phyloP scores from a whole-genome alignment of 768 basidiomycete genomes.

The Phlegmacium glaucopus region DNA sequence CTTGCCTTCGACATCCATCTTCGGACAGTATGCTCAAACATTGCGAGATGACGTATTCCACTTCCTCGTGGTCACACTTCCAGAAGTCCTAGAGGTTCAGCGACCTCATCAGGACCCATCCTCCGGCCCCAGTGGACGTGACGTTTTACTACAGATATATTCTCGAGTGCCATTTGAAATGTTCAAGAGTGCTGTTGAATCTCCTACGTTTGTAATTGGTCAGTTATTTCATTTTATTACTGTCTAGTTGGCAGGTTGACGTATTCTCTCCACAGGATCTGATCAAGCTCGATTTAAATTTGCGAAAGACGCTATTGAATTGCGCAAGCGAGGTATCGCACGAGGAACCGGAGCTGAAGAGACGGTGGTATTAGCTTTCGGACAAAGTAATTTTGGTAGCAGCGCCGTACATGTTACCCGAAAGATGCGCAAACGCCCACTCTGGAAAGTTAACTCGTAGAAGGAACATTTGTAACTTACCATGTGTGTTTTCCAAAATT shows the following conservation, averaged over 20 bases:
- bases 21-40: constrained; percentile 74
- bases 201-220: constrained; percentile 80
- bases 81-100: constrained; percentile 57
- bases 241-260: constrained; percentile 11
- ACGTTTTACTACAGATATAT: constrained; percentile 71
- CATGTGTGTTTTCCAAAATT: neutral
- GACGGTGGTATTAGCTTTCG: constrained; percentile 90
- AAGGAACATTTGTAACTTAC: constrained; percentile 1
- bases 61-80: constrained; percentile 73
- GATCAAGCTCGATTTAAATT: constrained; percentile 90
- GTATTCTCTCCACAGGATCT: constrained; percentile 47
- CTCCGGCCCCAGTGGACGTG: constrained; percentile 52
- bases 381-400: constrained; percentile 60
- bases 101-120: constrained; percentile 34
- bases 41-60: constrained; percentile 76
- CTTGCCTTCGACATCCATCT: constrained; percentile 52
- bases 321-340: constrained; percentile 75
- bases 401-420: constrained; percentile 86
- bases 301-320: constrained; percentile 84
- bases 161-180: constrained; percentile 82
- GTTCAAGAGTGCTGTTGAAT: constrained; percentile 81
- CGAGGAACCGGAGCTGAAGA: constrained; percentile 75
- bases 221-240: constrained; percentile 10
- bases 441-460: constrained; percentile 81
- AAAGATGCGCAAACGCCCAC: constrained; percentile 79